These are phyloP conservation scores for Mycocentrospora acerina DNA, from an alignment of 2,329 filamentous ascomycete genomes.

Conservation along the genomic window DNA sequence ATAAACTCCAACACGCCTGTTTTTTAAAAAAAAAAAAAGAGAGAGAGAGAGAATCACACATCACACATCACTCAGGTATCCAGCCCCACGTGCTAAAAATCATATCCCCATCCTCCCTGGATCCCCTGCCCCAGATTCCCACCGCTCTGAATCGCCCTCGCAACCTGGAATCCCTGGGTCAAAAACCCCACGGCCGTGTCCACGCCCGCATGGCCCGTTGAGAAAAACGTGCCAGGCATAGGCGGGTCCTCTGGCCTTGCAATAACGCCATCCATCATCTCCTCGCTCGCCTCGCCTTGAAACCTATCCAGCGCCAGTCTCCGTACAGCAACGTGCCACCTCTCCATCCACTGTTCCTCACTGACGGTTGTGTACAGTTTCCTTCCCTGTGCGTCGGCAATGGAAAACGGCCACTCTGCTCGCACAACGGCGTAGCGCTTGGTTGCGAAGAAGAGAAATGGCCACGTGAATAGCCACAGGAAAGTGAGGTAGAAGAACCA, in stretches of 20 bases:
- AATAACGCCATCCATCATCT: slow-evolving; percentile 31
- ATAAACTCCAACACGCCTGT: no score
- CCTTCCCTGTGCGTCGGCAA: slow-evolving; percentile 29
- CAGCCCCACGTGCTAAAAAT: no score
- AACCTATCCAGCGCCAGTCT: slow-evolving; percentile 61
- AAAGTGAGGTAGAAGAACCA: slow-evolving; percentile 68
- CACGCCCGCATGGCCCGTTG: slow-evolving; percentile 31
- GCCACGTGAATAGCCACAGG: slow-evolving; percentile 71
- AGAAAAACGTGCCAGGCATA: slow-evolving; percentile 30
- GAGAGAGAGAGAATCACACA: background rate
- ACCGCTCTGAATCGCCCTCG: slow-evolving; percentile 27
- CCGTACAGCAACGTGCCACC: slow-evolving; percentile 63
- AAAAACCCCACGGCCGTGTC: slow-evolving; percentile 36
- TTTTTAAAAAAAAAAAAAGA: no score
- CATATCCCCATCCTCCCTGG: slow-evolving; percentile 39
- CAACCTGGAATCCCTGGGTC: slow-evolving; percentile 36
- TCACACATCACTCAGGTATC: no score
- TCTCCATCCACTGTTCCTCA: slow-evolving; percentile 61
- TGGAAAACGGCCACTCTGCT: slow-evolving; percentile 62
- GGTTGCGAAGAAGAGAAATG: slow-evolving; percentile 67
- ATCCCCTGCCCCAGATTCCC: slow-evolving; percentile 17
- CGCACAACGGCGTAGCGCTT: slow-evolving; percentile 66
- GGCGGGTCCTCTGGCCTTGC: slow-evolving; percentile 48
- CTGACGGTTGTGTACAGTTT: slow-evolving; percentile 54
- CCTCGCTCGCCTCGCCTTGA: slow-evolving; percentile 57